Conservation (phyloP, 2,329 filamentous ascomycete species). For the Clonostachys sp. region DNA sequence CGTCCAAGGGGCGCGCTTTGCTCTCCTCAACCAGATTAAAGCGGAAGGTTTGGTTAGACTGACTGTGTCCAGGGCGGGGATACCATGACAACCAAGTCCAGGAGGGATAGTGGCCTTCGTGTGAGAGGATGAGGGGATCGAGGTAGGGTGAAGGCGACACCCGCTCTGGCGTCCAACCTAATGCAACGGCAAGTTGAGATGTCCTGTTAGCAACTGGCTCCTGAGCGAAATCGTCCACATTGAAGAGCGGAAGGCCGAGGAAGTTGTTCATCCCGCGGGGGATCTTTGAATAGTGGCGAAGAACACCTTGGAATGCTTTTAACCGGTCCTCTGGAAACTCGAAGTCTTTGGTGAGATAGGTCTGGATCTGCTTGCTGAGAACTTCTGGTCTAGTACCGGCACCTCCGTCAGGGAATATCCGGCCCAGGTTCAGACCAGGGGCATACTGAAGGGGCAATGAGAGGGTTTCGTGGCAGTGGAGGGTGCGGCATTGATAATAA, state of each 20-base stretch:
- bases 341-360: constrained; percentile 22
- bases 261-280: constrained; percentile 15
- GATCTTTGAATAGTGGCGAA: constrained; percentile 18
- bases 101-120: constrained; percentile 21
- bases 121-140: constrained; percentile 1
- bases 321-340: constrained; percentile 18
- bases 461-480: constrained; percentile 31
- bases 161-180: constrained; percentile 25
- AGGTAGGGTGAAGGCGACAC: constrained; percentile 7
- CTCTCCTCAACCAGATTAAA: constrained; percentile 18
- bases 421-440: constrained; percentile 13
- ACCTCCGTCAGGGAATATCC: constrained; percentile 6
- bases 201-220: constrained; percentile 17
- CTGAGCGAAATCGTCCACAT: constrained; percentile 20
- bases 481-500: constrained; percentile 28
- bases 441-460: constrained; percentile 22
- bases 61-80: constrained; percentile 9
- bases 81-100: constrained; percentile 33
- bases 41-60: constrained; percentile 11
- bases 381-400: constrained; percentile 13
- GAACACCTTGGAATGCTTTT: constrained; percentile 24
- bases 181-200: constrained; percentile 23
- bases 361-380: constrained; percentile 18
- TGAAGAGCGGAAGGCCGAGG: constrained; percentile 26
- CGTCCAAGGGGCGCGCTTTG: constrained; percentile 14